Evolutionary conservation across 2,329 filamentous ascomycete genomes (phyloP).

Genomic region (Calonectria pseudoturangicola): DNA sequence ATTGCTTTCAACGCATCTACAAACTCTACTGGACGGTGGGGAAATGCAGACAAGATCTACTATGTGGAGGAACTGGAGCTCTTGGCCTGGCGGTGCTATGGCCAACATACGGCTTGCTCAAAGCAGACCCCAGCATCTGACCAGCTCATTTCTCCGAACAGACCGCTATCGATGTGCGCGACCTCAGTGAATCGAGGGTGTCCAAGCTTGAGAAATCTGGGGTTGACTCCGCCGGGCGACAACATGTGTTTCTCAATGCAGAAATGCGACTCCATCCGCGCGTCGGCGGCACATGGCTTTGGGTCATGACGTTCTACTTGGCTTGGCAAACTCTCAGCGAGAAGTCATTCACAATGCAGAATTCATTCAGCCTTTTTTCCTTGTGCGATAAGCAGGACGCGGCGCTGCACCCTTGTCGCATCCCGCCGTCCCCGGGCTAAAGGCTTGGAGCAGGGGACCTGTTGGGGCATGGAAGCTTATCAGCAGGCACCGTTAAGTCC

Average conservation of each 20-base stretch:
- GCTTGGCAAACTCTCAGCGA: conserved; percentile 22
- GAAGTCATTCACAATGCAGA: conserved; percentile 15
- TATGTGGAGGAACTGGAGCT: conserved; percentile 20
- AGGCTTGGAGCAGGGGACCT: conserved; percentile 42
- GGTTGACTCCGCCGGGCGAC: conserved; percentile 36
- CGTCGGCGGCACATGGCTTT: background rate
- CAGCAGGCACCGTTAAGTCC: conserved; percentile 49
- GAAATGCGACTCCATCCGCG: conserved; percentile 20
- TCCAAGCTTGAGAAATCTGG: conserved; percentile 36
- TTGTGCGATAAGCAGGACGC: conserved; percentile 29
- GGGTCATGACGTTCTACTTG: conserved; percentile 1
- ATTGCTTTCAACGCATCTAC: background rate
- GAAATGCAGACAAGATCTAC: conserved; percentile 27
- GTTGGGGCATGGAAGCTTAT: conserved; percentile 51
- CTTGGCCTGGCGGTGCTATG: conserved; percentile 28
- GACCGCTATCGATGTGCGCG: background rate
- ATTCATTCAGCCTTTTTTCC: background rate
- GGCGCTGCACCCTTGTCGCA: conserved; percentile 22
- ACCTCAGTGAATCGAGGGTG: conserved; percentile 11
- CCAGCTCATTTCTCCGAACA: conserved; percentile 36
- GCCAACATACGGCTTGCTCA: conserved; percentile 31
- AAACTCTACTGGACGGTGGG: conserved; percentile 18
- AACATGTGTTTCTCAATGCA: conserved; percentile 17
- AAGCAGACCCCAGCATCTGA: conserved; percentile 15
- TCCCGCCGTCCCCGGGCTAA: conserved; percentile 32